Percentiles rank a stretch among this genome's conserved stretches.
These are phyloP conservation scores for Cyberlindnera lachancei DNA, from an alignment of 805 yeast species.

Conservation along the genomic window DNA sequence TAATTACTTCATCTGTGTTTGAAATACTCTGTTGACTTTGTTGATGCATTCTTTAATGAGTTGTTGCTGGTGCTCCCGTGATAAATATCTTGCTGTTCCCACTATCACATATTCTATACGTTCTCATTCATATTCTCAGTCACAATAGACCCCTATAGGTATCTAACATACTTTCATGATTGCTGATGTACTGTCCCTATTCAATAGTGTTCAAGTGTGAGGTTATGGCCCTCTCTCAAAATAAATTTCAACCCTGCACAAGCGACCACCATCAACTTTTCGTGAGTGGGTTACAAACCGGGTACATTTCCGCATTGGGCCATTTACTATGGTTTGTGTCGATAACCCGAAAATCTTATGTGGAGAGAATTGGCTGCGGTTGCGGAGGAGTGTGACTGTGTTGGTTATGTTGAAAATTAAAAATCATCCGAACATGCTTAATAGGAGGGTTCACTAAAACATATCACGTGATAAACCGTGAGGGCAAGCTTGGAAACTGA, in stretches of 20 bases:
- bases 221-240: conserved; percentile 7
- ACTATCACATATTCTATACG: too few species aligned
- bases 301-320: conserved; percentile 9
- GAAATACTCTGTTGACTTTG: too few species aligned
- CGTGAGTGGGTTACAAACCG: conserved; percentile 17
- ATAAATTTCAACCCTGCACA: conserved; percentile 12
- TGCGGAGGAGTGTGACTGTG: not conserved
- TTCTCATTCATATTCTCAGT: too few species aligned
- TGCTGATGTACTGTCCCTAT: conserved; percentile 5
- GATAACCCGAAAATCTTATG: not conserved
- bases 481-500: too few species aligned
- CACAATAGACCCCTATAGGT: too few species aligned
- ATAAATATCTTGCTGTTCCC: too few species aligned
- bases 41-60: too few species aligned
- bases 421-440: not conserved
- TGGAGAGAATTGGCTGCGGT: not conserved
- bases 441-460: not conserved
- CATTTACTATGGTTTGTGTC: conserved; percentile 1
- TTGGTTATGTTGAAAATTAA: not conserved
- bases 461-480: conserved; percentile 1
- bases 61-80: too few species aligned
- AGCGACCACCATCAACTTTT: conserved; percentile 8
- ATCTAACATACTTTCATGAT: conserved; percentile 14
- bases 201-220: not conserved
- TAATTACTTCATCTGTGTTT: too few species aligned